Evolutionary conservation across 1,284 basidiomycete species (phyloP), one percentile per base, ranked within the genome.

Genomic region (Golubevia sp.): DNA sequence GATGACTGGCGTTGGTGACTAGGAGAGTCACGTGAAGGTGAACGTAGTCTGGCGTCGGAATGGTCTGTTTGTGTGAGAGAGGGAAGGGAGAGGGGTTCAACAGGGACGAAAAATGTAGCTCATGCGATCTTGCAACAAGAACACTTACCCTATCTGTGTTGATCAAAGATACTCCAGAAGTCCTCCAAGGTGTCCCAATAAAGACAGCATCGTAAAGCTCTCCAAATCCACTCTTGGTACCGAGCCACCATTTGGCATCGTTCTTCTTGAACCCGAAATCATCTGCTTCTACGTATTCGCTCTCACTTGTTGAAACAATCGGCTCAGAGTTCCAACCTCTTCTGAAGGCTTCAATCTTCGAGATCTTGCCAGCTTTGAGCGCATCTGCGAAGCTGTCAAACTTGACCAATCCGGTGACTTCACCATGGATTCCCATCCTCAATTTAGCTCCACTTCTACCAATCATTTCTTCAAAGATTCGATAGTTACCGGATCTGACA

Each of bases 11-110:
- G 2, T 89, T 90, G 0, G 96, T 98, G 13, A 91, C 88, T 54
- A 98, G 86, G 18, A 96, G 87, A 5, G 96, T 97, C 56, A 97
- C 94, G 79, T 97, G 92, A 2, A 98, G 88, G 65, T 88, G 88
- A 27, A 94, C 88, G 77, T 96, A 97, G 13, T 89, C 88, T 69
- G 91, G 90, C 21, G 85, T 75, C 0, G 90, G 90, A 30, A 93
- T 87, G 53, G 86, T 85, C 20, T 86, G n/a, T n/a, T n/a, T n/a
- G n/a, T n/a, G n/a, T n/a, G n/a, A n/a, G n/a, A n/a, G n/a, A n/a
- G n/a, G n/a, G n/a, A n/a, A n/a, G n/a, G n/a, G n/a, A n/a, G n/a
- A n/a, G 75, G 1, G 86, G 48, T 13, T 49, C 56, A 0, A 55
- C 7, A 2, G 69, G 62, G 58, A 71, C 66, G 56, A 65, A 27